Evolutionary conservation across 108 stramenopile species (phyloP), one percentile per base, ranked within the genome.

Genomic region (Pseudonitzschia multiseries): DNA sequence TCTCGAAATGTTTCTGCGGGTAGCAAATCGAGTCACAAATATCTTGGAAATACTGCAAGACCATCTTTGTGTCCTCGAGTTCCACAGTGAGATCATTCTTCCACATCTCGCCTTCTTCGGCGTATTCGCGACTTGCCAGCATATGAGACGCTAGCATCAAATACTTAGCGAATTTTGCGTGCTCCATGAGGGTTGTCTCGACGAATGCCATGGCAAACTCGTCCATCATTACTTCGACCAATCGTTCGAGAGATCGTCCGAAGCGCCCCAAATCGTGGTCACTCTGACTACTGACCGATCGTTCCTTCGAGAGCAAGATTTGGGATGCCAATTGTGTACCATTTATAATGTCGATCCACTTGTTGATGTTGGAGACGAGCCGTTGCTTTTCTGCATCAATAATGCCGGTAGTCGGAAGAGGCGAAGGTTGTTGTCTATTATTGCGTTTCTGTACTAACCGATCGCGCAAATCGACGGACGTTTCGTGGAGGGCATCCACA

Each of bases 281-380:
- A 24, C 73, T 71, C 20, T 71, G 68, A 63, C 76, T 77, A 2
- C 54, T 67, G 24, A 56, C 60, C 8, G 66, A 31, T 22, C 41
- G 72, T 20, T 76, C 70, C 43, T 51, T 57, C 22, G 41, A 54
- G 14, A 71, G 43, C 10, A 88, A 32, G 24, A 86, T 57, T 21
- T 65, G 22, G 27, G 84, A 83, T 21, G 80, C 82, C 68, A 89
- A 57, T 33, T 81, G 83, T 3, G 88, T 86, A 29, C 89, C 92
- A 69, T 87, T 89, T 27, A 90, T 83, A 56, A 89, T 56, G 69
- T 88, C 82, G 41, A 84, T 85, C 89, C 92, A 93, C 60, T 87
- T 77, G 57, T 70, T 42, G n/a, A 80, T 71, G 64, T 83, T 86
- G 12, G 70, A 22, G 17, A 68, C 78, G 57, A 92, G 79, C 57